phyloP scores from a whole-genome alignment of 1,284 basidiomycete species.

The Cutaneotrichosporon sp. region DNA sequence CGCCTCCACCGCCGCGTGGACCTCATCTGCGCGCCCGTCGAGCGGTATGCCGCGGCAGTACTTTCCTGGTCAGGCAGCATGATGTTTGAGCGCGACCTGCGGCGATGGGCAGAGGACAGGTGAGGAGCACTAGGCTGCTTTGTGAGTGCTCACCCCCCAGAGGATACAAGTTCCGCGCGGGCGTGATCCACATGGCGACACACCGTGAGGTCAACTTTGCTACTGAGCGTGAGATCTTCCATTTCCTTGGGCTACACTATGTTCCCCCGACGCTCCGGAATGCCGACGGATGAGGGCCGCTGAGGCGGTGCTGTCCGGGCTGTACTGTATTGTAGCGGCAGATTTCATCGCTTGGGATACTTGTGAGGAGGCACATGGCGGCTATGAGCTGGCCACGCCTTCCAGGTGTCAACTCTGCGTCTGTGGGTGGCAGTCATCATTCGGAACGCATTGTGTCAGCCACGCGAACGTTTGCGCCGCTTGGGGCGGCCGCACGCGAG shows the following conservation, averaged over 20 bases:
- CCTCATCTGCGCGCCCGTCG: constrained; percentile 40
- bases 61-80: constrained; percentile 48
- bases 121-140: constrained; percentile 13
- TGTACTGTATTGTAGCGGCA: no score
- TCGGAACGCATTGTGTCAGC: no score
- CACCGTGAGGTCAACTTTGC: constrained; percentile 38
- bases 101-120: constrained; percentile 37
- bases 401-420: no score
- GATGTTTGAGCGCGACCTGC: constrained; percentile 50
- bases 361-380: no score
- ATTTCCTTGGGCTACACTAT: constrained; percentile 36
- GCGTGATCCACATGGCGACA: constrained; percentile 30
- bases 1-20: constrained; percentile 42
- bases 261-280: constrained; percentile 45
- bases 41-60: constrained; percentile 43
- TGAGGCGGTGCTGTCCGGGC: no score
- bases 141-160: no score
- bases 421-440: no score
- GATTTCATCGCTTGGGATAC: no score
- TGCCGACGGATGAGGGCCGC: constrained; percentile 34
- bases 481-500: no score
- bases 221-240: constrained; percentile 45
- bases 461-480: no score
- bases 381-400: no score
- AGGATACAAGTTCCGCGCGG: constrained; percentile 44